Evolutionary conservation across 257 asterid genomes (phyloP), one percentile per base, ranked within the genome.

Genomic region (Gentiana dahurica): DNA sequence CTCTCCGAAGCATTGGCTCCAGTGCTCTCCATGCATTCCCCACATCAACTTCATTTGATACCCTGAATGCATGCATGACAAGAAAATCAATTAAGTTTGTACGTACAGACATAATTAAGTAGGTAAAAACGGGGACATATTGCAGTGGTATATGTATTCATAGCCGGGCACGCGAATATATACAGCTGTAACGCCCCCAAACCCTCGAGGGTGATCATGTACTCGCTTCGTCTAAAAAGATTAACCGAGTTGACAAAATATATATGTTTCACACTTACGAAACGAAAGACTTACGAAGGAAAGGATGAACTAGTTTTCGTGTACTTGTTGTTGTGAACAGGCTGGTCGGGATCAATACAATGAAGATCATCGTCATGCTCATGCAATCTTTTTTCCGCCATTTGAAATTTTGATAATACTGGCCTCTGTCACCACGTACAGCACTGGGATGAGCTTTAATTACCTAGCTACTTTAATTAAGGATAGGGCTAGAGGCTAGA

Each of bases 1-100:
- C 94, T 82, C 75, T 73, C 12, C 91, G 79, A 58, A 85, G 74
- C 91, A 79, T 70, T 13, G 94, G 91, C 55, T 85, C 94, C 76
- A 85, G 70, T 10, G 81, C 59, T 1, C 88, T 54, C 59, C 86
- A 79, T 57, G 68, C 80, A 53, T 85, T 82, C 73, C 57, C 67
- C 72, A 63, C 66, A 35, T 77, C 75, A 54, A 76, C 95, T 65
- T 85, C 86, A 51, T 63, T 73, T 34, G 80, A 78, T 34, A 82
- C 92, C 53, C 95, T 85, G 80, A 24, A 24, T 24, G 24, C 24
- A 24, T 24, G 24, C 24, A 24, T 46, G 45, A 55, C 5, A 46
- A 32, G 2, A 64, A 0, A 24, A 10, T 5, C 48, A 44, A 33
- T 32, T 49, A 13, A 51, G 9, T 12, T 24, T 5, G 8, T 49